Evolutionary conservation across 106 monocot genomes (phyloP).

Genomic region (Ottelia alismoides): DNA sequence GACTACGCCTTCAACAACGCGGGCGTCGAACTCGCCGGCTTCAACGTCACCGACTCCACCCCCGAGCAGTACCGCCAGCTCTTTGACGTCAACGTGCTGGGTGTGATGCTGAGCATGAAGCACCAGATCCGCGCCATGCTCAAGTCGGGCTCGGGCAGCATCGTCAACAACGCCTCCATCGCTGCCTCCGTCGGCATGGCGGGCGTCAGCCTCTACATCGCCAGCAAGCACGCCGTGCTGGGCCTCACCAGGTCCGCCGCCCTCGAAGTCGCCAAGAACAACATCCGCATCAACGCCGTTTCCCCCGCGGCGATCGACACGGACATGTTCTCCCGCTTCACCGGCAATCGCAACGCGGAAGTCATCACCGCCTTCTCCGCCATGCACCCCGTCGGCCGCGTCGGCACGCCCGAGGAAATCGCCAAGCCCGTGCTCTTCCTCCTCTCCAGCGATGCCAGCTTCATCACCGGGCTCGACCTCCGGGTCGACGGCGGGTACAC

Average conservation of each 20-base stretch:
- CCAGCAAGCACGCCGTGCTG: neutral
- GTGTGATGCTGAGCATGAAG: neutral
- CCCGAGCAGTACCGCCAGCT: neutral
- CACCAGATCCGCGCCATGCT: slow-evolving; percentile 5
- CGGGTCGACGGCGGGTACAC: neutral
- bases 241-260: neutral
- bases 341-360: too few relatives aligned
- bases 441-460: neutral
- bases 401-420: neutral
- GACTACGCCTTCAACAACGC: slow-evolving; percentile 13
- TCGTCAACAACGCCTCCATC: slow-evolving; percentile 1
- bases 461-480: neutral
- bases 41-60: neutral
- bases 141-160: neutral
- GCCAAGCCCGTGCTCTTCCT: neutral
- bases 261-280: neutral
- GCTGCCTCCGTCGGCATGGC: neutral
- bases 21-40: neutral
- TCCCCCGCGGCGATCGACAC: too few relatives aligned
- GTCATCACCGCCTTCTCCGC: too few relatives aligned
- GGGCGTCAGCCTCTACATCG: neutral
- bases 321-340: too few relatives aligned
- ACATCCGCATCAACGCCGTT: slow-evolving; percentile 4
- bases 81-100: neutral
- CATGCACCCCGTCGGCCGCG: neutral